Conservation (phyloP, 352 stramenopile species). For the Nothophytophthora sp. region DNA sequence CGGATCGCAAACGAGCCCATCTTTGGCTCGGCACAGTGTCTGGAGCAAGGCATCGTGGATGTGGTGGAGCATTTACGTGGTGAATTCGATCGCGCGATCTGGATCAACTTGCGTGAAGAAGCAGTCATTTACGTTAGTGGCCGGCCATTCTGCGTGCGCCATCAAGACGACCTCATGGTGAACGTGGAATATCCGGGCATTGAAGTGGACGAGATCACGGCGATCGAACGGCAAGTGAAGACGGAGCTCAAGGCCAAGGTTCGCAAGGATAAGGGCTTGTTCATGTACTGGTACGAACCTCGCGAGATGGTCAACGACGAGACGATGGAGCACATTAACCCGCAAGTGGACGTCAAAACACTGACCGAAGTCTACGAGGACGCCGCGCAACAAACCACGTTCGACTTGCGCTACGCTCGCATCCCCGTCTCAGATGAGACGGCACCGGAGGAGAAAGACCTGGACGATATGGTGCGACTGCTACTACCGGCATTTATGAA, state of each 20-base stretch:
- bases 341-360: slow-evolving; percentile 74
- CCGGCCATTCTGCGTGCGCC: slow-evolving; percentile 84
- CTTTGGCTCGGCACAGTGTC: slow-evolving; percentile 82
- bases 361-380: slow-evolving; percentile 73
- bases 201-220: slow-evolving; percentile 86
- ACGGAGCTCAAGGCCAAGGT: slow-evolving; percentile 82
- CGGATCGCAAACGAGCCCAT: slow-evolving; percentile 79
- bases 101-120: slow-evolving; percentile 92
- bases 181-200: slow-evolving; percentile 91
- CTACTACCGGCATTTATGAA: slow-evolving; percentile 64
- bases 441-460: slow-evolving; percentile 88
- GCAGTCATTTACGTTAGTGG: slow-evolving; percentile 89
- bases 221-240: slow-evolving; percentile 86
- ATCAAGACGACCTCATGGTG: slow-evolving; percentile 77
- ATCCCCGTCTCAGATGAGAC: slow-evolving; percentile 91
- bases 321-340: slow-evolving; percentile 80
- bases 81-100: slow-evolving; percentile 76
- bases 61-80: slow-evolving; percentile 57
- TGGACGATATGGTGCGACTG: slow-evolving; percentile 87
- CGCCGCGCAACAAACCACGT: slow-evolving; percentile 41
- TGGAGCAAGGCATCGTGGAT: slow-evolving; percentile 74
- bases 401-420: slow-evolving; percentile 77
- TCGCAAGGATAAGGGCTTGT: slow-evolving; percentile 67
- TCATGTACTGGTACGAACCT: slow-evolving; percentile 88
- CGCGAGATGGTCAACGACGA: slow-evolving; percentile 79